These are phyloP conservation scores for Eucalyptus sideroxylon DNA, from an alignment of 345 rosid species.

Conservation along the genomic window DNA sequence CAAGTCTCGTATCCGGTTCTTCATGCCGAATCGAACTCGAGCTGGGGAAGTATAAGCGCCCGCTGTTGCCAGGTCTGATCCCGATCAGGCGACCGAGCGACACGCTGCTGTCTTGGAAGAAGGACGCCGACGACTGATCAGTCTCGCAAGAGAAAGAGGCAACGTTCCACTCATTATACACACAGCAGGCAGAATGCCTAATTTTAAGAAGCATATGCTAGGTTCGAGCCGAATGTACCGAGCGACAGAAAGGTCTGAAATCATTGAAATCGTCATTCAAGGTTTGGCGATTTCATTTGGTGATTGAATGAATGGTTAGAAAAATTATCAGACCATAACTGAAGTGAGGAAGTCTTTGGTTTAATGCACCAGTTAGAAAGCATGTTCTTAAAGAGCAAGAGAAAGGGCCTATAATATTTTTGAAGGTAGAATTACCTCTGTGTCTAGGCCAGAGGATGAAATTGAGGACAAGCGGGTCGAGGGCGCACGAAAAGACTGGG, in stretches of 20 bases:
- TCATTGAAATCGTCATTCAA: not conserved
- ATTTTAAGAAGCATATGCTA: not conserved
- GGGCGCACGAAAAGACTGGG: not conserved
- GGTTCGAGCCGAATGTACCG: not conserved
- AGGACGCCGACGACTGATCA: slow-evolving; percentile 37
- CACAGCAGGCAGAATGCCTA: not conserved
- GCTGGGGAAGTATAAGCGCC: slow-evolving; percentile 9
- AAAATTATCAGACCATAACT: not conserved
- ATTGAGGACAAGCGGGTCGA: slow-evolving; percentile 26
- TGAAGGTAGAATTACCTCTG: slow-evolving; percentile 18
- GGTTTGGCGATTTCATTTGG: not conserved
- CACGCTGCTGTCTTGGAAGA: slow-evolving; percentile 37
- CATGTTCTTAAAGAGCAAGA: not conserved
- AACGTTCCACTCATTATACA: not conserved
- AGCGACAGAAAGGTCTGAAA: not conserved
- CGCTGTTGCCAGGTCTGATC: slow-evolving; percentile 10
- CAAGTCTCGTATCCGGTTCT: not conserved
- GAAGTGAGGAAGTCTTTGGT: not conserved
- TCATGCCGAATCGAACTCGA: not conserved
- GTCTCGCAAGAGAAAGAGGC: not conserved
- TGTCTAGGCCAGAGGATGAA: slow-evolving; percentile 43
- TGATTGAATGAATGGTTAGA: not conserved
- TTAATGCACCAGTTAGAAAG: not conserved
- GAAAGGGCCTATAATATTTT: not conserved
- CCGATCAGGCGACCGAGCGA: slow-evolving; percentile 43